Base-by-base conservation (phyloP, 2,329 filamentous ascomycete species). In the Hypomyces rosellus region DNA sequence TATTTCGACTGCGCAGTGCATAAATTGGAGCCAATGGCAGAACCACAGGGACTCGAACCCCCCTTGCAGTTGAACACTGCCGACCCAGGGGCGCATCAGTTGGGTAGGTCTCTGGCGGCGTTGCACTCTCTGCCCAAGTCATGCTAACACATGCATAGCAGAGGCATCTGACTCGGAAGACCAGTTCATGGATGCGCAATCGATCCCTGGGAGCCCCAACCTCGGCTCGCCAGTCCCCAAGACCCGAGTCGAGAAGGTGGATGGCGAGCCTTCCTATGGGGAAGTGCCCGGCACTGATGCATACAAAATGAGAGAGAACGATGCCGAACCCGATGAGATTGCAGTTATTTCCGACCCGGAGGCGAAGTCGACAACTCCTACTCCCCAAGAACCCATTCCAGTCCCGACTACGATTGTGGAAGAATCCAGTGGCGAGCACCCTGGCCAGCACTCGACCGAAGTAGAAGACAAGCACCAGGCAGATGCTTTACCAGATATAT, bases 131-230 rank as follows among this genome's bases (percentile, higher is more conserved):
- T 39, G 22, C 40, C 16, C 11, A 15, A 30, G 25, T 14, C 20
- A 41, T 54, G 50, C 63, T 69, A 55, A 69, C 58, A 46, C 47
- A 33, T 34, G 20, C 18, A 34, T 40, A 66, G 66, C 64, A 68
- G 77, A 78, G 53, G 73, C 72, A 30, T 84, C 82, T 45, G 83
- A 85, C 55, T 84, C 81, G 25, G 83, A 86, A 42, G 83, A 86
- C 57, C 83, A 86, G 67, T 86, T 84, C 65, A 85, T 80, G 46
- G 83, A 86, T 63, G 82, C 83, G 34, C 78, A 78, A 49, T 83
- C 81, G 34, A 75, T 66, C 50, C 71, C 62, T 51, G 66, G 59
- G 57, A 77, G 66, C 62, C 71, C 68, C 8, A 68, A 65, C 5
- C 60, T 65, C 38, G 66, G 63, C 54, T 78, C 77, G 13, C 77